A percentile compares a stretch with the other conserved stretches of the same genome.
Conservation (phyloP, 2,329 filamentous ascomycete genomes). For the Botrytis porri region DNA sequence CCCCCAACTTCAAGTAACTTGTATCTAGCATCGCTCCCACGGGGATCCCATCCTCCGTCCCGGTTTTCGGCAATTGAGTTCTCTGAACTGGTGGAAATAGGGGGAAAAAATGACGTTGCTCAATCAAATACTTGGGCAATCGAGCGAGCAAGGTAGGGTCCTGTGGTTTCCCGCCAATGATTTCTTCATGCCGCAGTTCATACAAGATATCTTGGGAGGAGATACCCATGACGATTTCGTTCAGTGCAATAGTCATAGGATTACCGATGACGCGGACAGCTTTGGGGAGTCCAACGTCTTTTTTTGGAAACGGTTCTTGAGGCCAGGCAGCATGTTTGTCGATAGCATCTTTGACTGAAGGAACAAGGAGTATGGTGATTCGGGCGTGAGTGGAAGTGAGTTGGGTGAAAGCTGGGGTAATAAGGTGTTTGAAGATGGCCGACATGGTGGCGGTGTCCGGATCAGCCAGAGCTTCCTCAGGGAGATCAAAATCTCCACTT, state of each 20-base stretch:
- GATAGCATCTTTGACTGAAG: conserved; percentile 78
- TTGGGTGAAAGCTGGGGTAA: conserved; percentile 69
- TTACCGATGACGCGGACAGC: conserved; percentile 78
- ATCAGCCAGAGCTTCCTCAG: conserved; percentile 63
- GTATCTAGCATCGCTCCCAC: conserved; percentile 79
- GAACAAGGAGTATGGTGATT: conserved; percentile 78
- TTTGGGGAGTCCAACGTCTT: conserved; percentile 76
- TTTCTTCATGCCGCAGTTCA: conserved; percentile 75
- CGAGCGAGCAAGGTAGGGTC: conserved; percentile 51
- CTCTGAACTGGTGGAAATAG: conserved; percentile 78
- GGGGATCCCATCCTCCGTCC: conserved; percentile 55
- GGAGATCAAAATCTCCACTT: conserved; percentile 73
- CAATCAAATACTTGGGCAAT: conserved; percentile 73
- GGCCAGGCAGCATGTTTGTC: conserved; percentile 86
- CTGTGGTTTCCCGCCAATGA: conserved; percentile 52
- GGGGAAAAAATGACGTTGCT: conserved; percentile 89
- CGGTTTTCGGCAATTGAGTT: conserved; percentile 62
- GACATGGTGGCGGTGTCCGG: conserved; percentile 76
- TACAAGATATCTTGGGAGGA: conserved; percentile 81
- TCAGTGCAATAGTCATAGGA: conserved; percentile 83
- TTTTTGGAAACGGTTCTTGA: conserved; percentile 65
- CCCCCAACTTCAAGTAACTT: conserved; percentile 81
- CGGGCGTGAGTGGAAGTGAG: conserved; percentile 69
- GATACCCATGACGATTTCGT: conserved; percentile 80
- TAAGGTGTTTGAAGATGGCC: conserved; percentile 78